These are phyloP conservation scores for Trichoderma koningiopsis DNA, from an alignment of 2,329 filamentous ascomycete species.

Conservation along the genomic window DNA sequence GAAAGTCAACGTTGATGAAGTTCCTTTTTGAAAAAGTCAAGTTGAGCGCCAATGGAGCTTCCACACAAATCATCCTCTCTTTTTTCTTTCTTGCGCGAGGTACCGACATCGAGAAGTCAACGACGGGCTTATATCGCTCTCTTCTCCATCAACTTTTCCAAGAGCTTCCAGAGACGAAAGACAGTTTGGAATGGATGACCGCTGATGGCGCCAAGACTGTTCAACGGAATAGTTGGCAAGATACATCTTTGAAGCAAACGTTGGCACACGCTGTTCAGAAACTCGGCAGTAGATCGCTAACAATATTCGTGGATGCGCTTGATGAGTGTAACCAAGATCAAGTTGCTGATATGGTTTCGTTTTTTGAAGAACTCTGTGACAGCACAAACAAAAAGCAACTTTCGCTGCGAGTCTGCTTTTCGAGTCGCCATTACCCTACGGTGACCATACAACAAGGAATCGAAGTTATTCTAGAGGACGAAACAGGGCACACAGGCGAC, in stretches of 20 bases:
- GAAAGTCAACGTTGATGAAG: constrained; percentile 14
- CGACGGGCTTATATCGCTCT: constrained; percentile 52
- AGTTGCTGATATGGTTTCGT: constrained; percentile 44
- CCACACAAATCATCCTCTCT: not conserved
- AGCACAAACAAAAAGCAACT: constrained; percentile 22
- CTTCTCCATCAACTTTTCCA: constrained; percentile 46
- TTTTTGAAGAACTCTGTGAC: constrained; percentile 44
- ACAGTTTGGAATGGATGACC: not conserved
- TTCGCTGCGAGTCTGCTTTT: constrained; percentile 44
- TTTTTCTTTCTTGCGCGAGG: constrained; percentile 57
- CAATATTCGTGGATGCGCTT: constrained; percentile 44
- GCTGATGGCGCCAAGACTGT: not conserved
- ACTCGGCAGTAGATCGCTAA: constrained; percentile 5
- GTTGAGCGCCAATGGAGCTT: not conserved
- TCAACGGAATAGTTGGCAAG: not conserved
- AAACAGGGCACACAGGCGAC: constrained; percentile 33
- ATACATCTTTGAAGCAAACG: not conserved
- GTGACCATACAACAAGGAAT: constrained; percentile 39
- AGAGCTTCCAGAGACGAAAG: constrained; percentile 24
- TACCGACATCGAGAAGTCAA: constrained; percentile 46
- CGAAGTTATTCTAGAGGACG: constrained; percentile 32
- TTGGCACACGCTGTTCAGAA: not conserved
- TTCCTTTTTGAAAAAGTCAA: not conserved
- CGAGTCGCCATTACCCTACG: constrained; percentile 52
- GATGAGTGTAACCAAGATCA: constrained; percentile 50